Evolutionary conservation across 2,329 filamentous ascomycete genomes (phyloP), one percentile per base, ranked within the genome.

Genomic region (Exophiala dermatitidis): DNA sequence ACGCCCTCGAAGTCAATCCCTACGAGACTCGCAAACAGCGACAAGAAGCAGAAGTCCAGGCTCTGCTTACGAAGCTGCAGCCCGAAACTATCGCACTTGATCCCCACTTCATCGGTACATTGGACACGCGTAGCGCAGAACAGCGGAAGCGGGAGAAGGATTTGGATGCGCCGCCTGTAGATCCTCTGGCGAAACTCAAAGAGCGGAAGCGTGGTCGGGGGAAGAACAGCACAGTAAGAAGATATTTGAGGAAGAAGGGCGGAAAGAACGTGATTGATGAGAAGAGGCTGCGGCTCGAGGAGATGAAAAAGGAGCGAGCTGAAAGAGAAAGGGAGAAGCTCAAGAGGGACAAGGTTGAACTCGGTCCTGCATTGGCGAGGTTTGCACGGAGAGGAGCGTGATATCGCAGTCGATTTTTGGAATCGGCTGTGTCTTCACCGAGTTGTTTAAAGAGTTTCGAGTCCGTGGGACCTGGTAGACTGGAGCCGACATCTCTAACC

Each of bases 61-160:
- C 81, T 8, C 77, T 98, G 60, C 81, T 98, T 63, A 95, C 94
- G 77, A 98, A 98, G 75, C 77, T 98, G 45, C 83, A 90, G 65
- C 91, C 93, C 2, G 91, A 95, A 67, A 98, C 97, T 89, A 98
- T 98, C 59, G 88, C 89, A 1, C 76, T 98, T 26, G 85, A 98
- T 67, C 91, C 93, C 62, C 86, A 93, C 70, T 94, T 90, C 67
- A 82, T 98, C 63, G 93, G 93, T 51, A 88, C 84, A 62, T 77
- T 98, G 32, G 90, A 98, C 67, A 75, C 90, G 53, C 81, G 87
- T 47, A 88, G 85, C 34, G 83, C 90, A 56, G 79, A 87, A 72
- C 84, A 93, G 74, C 79, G 85, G 46, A 79, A 83, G 65, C 83
- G 82, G 29, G 89, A 94, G 65, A 83, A 81, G 66, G 86, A 95